Base-by-base conservation (phyloP, 495 filamentous ascomycete species). In the Penicillium chermesinum region DNA sequence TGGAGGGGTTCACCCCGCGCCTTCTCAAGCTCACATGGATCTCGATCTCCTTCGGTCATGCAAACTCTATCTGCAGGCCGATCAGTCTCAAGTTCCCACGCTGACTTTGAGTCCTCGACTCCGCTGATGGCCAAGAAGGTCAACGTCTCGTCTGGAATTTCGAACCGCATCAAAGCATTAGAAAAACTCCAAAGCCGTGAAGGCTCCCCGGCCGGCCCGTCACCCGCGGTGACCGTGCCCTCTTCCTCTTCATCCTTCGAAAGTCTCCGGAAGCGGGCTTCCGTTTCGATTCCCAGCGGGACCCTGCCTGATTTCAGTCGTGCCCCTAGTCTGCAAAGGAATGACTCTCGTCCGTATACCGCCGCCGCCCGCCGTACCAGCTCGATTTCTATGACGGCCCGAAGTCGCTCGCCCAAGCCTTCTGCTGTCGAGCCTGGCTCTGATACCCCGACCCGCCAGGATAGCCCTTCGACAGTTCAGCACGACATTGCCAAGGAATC, bases 81-180 rank as follows among this genome's bases (percentile, higher is more conserved):
- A 47, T 75, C 72, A 16, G 54, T 65, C 17, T 75, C 72, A 2
- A 67, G 63, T 47, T 48, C 69, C 18, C 66, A 64, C 45, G 14
- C 50, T 12, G 66, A 67, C 12, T 62, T 63, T 30, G 57, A 48
- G 7, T 48, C 65, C 6, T 16, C 56, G 20, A 59, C 54, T 15
- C 70, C 70, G 7, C 57, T 73, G 18, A 58, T 81, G 44, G 78
- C 83, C 1, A 90, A 87, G 70, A 89, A 85, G 62, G 76, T 81
- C 63, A 91, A 89, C 59, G 78, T 95, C 15, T 91, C 89, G 2
- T 87, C 85, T 19, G 88, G 88, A 33, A 95, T 96, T 55, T 91
- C 88, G 7, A 86, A 87, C 62, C 83, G 90, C 43, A 95, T 96
- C 58, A 88, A 93, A 59, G 88, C 89, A 12, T 73, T 96, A 37